Evolutionary conservation across 2,329 filamentous ascomycete genomes (phyloP), one percentile per base, ranked within the genome.

Genomic region (Xylariales sp.): DNA sequence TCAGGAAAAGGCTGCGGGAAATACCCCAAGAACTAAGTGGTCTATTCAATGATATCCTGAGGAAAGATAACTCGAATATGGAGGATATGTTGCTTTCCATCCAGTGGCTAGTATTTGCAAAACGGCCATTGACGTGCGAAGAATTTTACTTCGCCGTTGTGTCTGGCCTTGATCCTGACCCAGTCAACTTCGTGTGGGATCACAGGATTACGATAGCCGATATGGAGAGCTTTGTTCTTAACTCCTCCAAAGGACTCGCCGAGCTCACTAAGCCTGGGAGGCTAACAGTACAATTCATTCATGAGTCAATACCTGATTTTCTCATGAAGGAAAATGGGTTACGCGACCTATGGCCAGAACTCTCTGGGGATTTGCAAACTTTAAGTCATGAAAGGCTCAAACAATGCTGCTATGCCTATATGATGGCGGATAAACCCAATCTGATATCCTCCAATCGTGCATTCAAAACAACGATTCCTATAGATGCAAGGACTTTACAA

Each of bases 81-180:
- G 45, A 58, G 1, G 51, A 55, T 1, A 36, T 66, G 62, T 29
- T 31, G 14, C 28, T 38, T 2, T 37, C 66, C 20, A 42, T 81
- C 1, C 63, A 71, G 14, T 81, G 70, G 69, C 57, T 82, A 0
- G 55, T 81, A 0, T 79, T 66, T 17, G 61, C 76, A 0, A 56
- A 51, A 6, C 44, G 54, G 0, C 69, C 74, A 0, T 39, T 80
- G 0, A 56, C 30, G 0, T 65, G 55, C 0, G 45, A 61, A 1
- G 64, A 79, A 43, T 57, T 75, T 0, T 75, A 71, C 42, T 63
- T 60, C 53, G 65, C 67, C 32, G 40, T 71, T 10, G 38, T 57
- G 30, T 45, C 56, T 20, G 58, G 57, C 3, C 8, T 44, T 47
- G 0, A 52, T 7, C 36, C 36, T 6, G 5, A 19, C 5, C n/a